A percentile compares a stretch with the other conserved stretches of the same genome.
Conservation (phyloP, 129 eudicot genomes). For the Heracleum sosnowskyi region DNA sequence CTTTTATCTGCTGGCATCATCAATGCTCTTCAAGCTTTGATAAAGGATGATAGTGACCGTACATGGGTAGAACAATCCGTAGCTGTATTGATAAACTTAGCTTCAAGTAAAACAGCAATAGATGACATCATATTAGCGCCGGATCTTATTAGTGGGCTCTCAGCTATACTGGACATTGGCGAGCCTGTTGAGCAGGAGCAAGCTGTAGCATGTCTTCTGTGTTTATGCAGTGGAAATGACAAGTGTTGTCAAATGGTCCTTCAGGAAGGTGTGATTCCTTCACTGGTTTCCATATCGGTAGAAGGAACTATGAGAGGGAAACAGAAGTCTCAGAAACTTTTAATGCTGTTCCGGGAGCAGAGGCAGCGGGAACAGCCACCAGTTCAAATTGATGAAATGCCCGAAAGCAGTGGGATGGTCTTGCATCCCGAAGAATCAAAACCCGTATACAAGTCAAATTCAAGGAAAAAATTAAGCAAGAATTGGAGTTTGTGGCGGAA, state of each 20-base stretch:
- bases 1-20: constrained; percentile 64
- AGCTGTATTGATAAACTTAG: constrained; percentile 70
- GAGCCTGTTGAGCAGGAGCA: constrained; percentile 94
- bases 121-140: constrained; percentile 41
- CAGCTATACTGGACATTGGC: constrained; percentile 58
- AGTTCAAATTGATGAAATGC: constrained; percentile 21
- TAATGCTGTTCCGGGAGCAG: constrained; percentile 90
- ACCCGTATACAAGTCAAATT: constrained; percentile 48
- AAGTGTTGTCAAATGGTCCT: constrained; percentile 83
- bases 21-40: constrained; percentile 42
- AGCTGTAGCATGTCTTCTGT: constrained; percentile 69
- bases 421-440: constrained; percentile 33
- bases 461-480: constrained; percentile 54
- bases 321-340: constrained; percentile 84
- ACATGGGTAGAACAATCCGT: constrained; percentile 79
- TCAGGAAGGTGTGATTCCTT: constrained; percentile 96
- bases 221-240: constrained; percentile 62
- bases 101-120: constrained; percentile 45
- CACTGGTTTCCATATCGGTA: constrained; percentile 83
- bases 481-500: constrained; percentile 74
- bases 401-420: constrained; percentile 25
- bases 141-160: constrained; percentile 47
- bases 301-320: constrained; percentile 83
- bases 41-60: constrained; percentile 28
- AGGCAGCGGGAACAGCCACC: constrained; percentile 77